phyloP scores from a whole-genome alignment of 2,329 filamentous ascomycete species.

The Cordyceps farinosa region DNA sequence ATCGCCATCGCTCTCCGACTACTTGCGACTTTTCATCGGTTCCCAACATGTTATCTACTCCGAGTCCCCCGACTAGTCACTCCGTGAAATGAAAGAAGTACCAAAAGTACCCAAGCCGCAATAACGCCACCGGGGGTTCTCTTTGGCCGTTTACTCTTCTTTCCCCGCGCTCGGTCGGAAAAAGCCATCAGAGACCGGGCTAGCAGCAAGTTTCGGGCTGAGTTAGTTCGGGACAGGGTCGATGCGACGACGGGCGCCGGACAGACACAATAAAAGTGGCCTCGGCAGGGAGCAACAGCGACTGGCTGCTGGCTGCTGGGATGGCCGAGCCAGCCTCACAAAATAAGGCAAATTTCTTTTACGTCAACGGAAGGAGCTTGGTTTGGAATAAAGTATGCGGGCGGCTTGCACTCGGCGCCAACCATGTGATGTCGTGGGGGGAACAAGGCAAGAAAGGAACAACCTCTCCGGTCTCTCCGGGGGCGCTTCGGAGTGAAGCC shows the following conservation, averaged over 20 bases:
- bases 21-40: background rate
- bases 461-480: too few species aligned
- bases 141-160: background rate
- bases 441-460: too few species aligned
- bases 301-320: background rate
- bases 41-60: background rate
- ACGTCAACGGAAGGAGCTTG: too few species aligned
- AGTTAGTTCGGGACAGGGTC: background rate
- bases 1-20: background rate
- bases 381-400: too few species aligned
- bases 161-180: background rate
- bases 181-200: slow-evolving; percentile 1
- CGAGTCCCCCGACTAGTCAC: background rate
- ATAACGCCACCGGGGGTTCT: background rate
- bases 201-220: too few species aligned
- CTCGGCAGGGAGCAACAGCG: background rate
- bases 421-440: too few species aligned
- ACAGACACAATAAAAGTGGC: background rate
- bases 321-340: too few species aligned
- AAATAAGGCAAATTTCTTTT: too few species aligned
- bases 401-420: too few species aligned
- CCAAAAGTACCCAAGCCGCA: background rate
- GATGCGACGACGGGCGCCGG: background rate
- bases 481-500: too few species aligned
- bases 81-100: background rate